A percentile compares a stretch with the other conserved stretches of the same genome.
These are phyloP conservation scores for Smittium culicis DNA, from an alignment of 371 early-diverging fungal genomes.

Conservation along the genomic window DNA sequence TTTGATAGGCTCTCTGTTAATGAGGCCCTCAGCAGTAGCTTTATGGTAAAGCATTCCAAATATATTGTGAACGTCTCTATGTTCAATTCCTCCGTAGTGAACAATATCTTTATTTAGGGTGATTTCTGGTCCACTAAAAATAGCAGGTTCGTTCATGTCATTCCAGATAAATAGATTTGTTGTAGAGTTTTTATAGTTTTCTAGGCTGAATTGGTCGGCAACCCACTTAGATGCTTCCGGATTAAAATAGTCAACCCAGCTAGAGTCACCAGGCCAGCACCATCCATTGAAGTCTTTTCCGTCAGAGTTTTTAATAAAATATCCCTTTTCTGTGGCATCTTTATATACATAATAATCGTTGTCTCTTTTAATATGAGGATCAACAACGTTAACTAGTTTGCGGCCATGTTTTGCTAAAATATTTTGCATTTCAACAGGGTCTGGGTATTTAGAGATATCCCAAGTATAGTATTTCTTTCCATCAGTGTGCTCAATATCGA, in stretches of 20 bases:
- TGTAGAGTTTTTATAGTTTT: conserved; percentile 33
- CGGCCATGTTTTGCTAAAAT: conserved; percentile 48
- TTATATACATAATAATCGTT: conserved; percentile 56
- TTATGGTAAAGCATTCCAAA: conserved; percentile 44
- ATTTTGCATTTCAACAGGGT: conserved; percentile 74
- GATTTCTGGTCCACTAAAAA: conserved; percentile 42
- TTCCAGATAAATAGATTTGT: conserved; percentile 49
- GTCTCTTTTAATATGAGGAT: conserved; percentile 91
- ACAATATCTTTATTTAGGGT: conserved; percentile 29
- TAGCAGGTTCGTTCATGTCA: conserved; percentile 55
- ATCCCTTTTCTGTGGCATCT: conserved; percentile 52
- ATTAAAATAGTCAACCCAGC: conserved; percentile 49
- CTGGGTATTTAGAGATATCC: conserved; percentile 44
- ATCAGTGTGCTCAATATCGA: conserved; percentile 57
- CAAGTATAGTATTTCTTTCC: conserved; percentile 33
- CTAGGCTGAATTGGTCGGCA: conserved; percentile 39
- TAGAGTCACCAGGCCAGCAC: conserved; percentile 57
- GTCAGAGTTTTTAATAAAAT: conserved; percentile 64
- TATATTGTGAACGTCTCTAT: conserved; percentile 42
- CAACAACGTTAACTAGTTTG: conserved; percentile 84
- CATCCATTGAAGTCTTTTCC: conserved; percentile 52
- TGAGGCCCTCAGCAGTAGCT: conserved; percentile 39
- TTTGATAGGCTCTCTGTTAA: conserved; percentile 43
- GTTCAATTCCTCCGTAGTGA: conserved; percentile 34
- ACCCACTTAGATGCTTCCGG: conserved; percentile 64